phyloP scores from a whole-genome alignment of 1,139 yeast genomes.

The Kurtzmaniella quercitrusa region DNA sequence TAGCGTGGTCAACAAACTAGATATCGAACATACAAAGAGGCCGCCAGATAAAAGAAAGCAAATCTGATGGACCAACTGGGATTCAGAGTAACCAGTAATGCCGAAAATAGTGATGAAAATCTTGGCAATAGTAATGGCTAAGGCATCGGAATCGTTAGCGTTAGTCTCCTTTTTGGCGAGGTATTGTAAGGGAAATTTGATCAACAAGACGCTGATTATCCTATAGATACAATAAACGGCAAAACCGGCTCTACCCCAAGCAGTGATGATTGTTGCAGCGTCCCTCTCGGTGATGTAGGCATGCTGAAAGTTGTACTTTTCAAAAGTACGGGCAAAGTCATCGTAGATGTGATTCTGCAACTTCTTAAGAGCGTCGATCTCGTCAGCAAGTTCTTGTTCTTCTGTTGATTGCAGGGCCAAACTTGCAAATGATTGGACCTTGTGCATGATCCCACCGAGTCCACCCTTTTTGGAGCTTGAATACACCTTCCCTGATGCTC shows the following conservation, averaged over 20 bases:
- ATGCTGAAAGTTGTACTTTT: constrained; percentile 13
- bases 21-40: constrained; percentile 62
- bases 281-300: constrained; percentile 2
- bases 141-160: constrained; percentile 45
- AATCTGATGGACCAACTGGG: constrained; percentile 58
- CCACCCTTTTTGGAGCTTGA: constrained; percentile 6
- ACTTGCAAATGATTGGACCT: constrained; percentile 42
- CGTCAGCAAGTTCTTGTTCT: constrained; percentile 30
- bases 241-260: constrained; percentile 28
- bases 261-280: constrained; percentile 5
- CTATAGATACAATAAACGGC: constrained; percentile 65
- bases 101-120: constrained; percentile 26
- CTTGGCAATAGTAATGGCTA: constrained; percentile 63
- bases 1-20: constrained; percentile 56
- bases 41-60: constrained; percentile 63
- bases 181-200: constrained; percentile 33
- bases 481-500: constrained; percentile 12
- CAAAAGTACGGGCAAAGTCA: constrained; percentile 22
- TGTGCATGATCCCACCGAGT: constrained; percentile 28
- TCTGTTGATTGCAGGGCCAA: constrained; percentile 21
- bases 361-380: constrained; percentile 30
- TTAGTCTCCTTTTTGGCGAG: constrained; percentile 9
- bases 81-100: constrained; percentile 34
- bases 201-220: constrained; percentile 41
- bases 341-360: constrained; percentile 25